Conservation (phyloP, 805 yeast genomes). For the Suhomyces sp. region DNA sequence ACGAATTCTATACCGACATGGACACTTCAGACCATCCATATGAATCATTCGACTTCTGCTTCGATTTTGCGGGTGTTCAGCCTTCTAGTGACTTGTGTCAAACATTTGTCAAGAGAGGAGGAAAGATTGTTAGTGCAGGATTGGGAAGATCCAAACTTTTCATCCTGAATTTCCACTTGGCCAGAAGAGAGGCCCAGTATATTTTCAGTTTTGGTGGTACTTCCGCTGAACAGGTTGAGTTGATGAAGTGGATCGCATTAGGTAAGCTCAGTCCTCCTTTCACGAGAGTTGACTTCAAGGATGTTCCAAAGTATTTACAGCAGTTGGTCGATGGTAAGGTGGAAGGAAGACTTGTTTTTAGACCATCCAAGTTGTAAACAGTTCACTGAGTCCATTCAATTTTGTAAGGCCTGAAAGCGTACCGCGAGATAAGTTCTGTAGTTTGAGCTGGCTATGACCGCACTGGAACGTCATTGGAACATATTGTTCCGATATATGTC, state of each 20-base stretch:
- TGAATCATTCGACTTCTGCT: slow-evolving; percentile 39
- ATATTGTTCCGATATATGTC: too few relatives aligned
- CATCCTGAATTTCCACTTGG: slow-evolving; percentile 35
- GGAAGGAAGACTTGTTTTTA: slow-evolving; percentile 44
- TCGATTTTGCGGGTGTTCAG: slow-evolving; percentile 41
- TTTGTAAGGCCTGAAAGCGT: too few relatives aligned
- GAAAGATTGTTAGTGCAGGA: slow-evolving; percentile 45
- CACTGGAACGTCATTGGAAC: too few relatives aligned
- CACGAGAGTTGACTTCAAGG: slow-evolving; percentile 27
- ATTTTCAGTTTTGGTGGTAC: slow-evolving; percentile 46
- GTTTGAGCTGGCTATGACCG: too few relatives aligned
- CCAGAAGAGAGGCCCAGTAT: slow-evolving; percentile 41
- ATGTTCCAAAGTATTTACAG: slow-evolving; percentile 35
- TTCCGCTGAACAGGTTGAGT: slow-evolving; percentile 42
- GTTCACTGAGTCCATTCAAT: too few relatives aligned
- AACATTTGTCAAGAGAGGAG: slow-evolving; percentile 32
- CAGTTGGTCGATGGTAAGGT: slow-evolving; percentile 39
- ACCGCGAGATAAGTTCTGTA: too few relatives aligned
- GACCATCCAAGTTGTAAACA: slow-evolving; percentile 18
- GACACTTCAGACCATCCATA: slow-evolving; percentile 21
- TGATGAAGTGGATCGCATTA: slow-evolving; percentile 39
- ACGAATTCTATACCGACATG: slow-evolving; percentile 38
- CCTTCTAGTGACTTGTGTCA: slow-evolving; percentile 28
- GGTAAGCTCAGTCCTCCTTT: slow-evolving; percentile 42
- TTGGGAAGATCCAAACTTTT: slow-evolving; percentile 34